phyloP scores from a whole-genome alignment of 345 rosid species.

The Litchi chinensis region DNA sequence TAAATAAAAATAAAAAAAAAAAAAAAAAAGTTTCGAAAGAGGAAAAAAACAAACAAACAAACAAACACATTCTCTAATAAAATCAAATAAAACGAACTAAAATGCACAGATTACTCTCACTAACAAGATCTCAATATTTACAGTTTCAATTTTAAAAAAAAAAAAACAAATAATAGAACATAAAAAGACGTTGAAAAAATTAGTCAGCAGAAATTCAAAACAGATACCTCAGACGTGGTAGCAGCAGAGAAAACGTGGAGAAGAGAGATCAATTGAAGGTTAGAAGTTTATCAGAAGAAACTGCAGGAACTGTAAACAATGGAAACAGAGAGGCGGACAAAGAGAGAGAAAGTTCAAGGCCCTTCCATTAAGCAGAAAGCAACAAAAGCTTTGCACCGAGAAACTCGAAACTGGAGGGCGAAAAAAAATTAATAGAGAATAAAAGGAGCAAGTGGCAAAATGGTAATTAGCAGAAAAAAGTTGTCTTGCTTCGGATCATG shows the following conservation, averaged over 20 bases:
- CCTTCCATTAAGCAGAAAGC: constrained; percentile 69
- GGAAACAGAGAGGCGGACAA: constrained; percentile 23
- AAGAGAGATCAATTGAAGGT: constrained; percentile 17
- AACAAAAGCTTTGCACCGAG: constrained; percentile 47
- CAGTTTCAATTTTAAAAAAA: constrained; percentile 4
- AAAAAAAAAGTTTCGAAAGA: not conserved
- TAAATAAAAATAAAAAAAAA: no score
- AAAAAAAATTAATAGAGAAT: not conserved
- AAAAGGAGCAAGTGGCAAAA: constrained; percentile 30
- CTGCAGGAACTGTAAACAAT: constrained; percentile 35
- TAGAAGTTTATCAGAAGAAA: constrained; percentile 12
- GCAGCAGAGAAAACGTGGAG: constrained; percentile 19
- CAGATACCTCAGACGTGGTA: constrained; percentile 24
- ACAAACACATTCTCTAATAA: not conserved
- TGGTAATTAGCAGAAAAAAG: constrained; percentile 22
- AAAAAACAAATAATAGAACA: constrained; percentile 15
- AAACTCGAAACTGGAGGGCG: constrained; percentile 21
- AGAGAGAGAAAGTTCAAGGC: constrained; percentile 37
- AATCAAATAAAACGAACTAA: not conserved
- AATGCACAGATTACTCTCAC: not conserved
- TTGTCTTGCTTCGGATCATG: constrained; percentile 2
- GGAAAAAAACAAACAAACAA: not conserved
- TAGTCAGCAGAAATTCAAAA: constrained; percentile 2
- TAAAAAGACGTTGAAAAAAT: not conserved
- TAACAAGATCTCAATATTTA: constrained; percentile 26